Evolutionary conservation across 495 filamentous ascomycete species (phyloP).

Genomic region (Chaetomium tenue): DNA sequence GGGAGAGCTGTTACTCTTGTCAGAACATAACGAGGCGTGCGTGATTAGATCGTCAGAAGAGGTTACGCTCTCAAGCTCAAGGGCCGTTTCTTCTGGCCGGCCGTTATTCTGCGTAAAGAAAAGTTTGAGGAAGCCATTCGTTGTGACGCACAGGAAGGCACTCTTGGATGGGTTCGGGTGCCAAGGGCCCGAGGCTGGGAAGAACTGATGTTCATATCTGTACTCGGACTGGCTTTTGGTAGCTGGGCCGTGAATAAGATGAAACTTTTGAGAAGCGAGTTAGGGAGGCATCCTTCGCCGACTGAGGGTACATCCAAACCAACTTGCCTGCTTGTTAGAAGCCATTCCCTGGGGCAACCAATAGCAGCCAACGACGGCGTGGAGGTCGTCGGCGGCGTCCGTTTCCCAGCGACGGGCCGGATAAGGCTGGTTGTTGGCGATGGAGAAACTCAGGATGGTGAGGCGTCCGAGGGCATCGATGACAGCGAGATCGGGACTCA

Average conservation of each 20-base stretch:
- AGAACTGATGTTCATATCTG: conserved; percentile 46
- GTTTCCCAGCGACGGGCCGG: conserved; percentile 52
- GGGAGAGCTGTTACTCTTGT: conserved; percentile 53
- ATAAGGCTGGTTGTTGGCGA: conserved; percentile 65
- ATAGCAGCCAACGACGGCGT: conserved; percentile 75
- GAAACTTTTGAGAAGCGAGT: conserved; percentile 16
- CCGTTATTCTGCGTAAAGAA: conserved; percentile 65
- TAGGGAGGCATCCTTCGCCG: not conserved
- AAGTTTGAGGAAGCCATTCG: conserved; percentile 65
- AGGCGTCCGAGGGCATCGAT: conserved; percentile 73
- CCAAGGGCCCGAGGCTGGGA: conserved; percentile 61
- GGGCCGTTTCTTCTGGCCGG: conserved; percentile 62
- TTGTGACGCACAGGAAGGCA: conserved; percentile 68
- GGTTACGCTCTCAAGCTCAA: conserved; percentile 67
- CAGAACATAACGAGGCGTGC: conserved; percentile 74
- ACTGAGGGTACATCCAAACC: not conserved
- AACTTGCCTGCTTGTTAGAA: conserved; percentile 50
- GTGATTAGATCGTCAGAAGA: conserved; percentile 70
- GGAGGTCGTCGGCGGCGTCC: conserved; percentile 68
- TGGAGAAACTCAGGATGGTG: conserved; percentile 60
- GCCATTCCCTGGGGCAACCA: conserved; percentile 65
- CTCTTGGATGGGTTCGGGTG: conserved; percentile 64
- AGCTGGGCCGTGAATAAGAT: conserved; percentile 46
- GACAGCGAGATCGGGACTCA: conserved; percentile 67
- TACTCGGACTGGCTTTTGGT: conserved; percentile 45